phyloP scores from a whole-genome alignment of 2,329 filamentous ascomycete genomes.

The Orbilia javanica region DNA sequence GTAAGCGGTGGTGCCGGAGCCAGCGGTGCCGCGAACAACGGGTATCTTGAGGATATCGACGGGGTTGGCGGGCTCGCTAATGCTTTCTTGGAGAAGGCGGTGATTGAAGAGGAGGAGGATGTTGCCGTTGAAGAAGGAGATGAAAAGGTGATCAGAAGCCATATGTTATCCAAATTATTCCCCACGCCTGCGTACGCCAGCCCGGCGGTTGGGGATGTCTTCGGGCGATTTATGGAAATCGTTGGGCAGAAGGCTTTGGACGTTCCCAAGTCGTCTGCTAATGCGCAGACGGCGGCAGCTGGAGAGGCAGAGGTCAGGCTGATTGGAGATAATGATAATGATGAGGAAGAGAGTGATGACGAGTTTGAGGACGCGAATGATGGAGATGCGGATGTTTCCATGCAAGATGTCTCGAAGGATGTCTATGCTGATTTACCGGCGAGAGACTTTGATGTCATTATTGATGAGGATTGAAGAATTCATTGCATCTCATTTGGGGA shows the following conservation, averaged over 20 bases:
- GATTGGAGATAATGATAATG: neutral
- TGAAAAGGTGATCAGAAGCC: slow-evolving; percentile 45
- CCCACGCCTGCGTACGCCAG: slow-evolving; percentile 54
- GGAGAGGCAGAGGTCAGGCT: slow-evolving; percentile 13
- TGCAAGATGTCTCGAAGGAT: slow-evolving; percentile 36
- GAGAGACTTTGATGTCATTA: slow-evolving; percentile 48
- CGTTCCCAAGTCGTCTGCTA: slow-evolving; percentile 10
- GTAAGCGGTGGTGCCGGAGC: slow-evolving; percentile 28
- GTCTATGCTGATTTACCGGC: slow-evolving; percentile 43
- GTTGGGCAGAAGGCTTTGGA: slow-evolving; percentile 50
- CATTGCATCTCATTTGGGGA: neutral
- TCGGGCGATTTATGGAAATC: slow-evolving; percentile 55
- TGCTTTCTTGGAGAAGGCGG: slow-evolving; percentile 52
- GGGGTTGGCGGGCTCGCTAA: slow-evolving; percentile 40
- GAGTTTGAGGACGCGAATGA: slow-evolving; percentile 44
- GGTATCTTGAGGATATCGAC: slow-evolving; percentile 47
- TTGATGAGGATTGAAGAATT: slow-evolving; percentile 25
- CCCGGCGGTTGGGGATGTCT: slow-evolving; percentile 49
- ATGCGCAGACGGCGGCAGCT: neutral
- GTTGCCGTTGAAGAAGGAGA: neutral
- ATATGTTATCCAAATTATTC: slow-evolving; percentile 52
- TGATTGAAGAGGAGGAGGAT: slow-evolving; percentile 30
- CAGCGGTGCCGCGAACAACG: slow-evolving; percentile 6
- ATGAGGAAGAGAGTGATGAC: slow-evolving; percentile 23
- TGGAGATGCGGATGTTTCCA: slow-evolving; percentile 37